Evolutionary conservation across 2,329 filamentous ascomycete genomes (phyloP).

Genomic region (Echinosphaeria canescens): DNA sequence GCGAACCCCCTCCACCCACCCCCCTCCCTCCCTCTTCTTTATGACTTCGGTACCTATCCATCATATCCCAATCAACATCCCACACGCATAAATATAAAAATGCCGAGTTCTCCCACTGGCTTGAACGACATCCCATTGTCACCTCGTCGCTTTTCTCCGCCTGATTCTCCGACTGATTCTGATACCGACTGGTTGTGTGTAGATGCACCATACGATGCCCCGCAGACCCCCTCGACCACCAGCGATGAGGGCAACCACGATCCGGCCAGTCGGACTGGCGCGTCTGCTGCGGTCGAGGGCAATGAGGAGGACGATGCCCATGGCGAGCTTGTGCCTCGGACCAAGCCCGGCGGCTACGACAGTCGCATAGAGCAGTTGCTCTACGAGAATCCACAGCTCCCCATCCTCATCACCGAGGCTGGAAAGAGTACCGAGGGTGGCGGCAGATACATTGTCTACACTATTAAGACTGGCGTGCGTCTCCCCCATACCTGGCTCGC

Average conservation of each 20-base stretch:
- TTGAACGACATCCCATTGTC: slow-evolving; percentile 1
- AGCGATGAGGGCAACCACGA: slow-evolving; percentile 33
- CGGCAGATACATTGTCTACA: slow-evolving; percentile 90
- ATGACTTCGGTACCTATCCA: no score
- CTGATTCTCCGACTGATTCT: slow-evolving; percentile 13
- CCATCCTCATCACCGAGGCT: slow-evolving; percentile 82
- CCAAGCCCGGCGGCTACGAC: slow-evolving; percentile 74
- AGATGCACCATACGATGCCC: slow-evolving; percentile 39
- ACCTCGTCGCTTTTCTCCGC: slow-evolving; percentile 1
- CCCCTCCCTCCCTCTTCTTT: background rate
- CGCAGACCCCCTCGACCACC: slow-evolving; percentile 50
- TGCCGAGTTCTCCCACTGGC: no score
- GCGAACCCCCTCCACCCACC: slow-evolving; percentile 5
- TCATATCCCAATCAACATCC: no score
- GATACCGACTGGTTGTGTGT: slow-evolving; percentile 19
- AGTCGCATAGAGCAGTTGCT: slow-evolving; percentile 95
- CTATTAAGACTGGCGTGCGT: slow-evolving; percentile 77
- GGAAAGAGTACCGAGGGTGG: slow-evolving; percentile 89
- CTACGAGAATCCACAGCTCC: slow-evolving; percentile 78
- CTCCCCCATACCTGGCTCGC: background rate
- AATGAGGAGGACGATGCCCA: slow-evolving; percentile 23
- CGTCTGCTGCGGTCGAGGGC: slow-evolving; percentile 20
- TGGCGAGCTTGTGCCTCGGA: slow-evolving; percentile 25
- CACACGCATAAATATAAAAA: no score
- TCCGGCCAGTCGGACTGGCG: slow-evolving; percentile 14